These are phyloP conservation scores for Kodamaea ohmeri DNA, from an alignment of 1,139 yeast species.

Conservation along the genomic window DNA sequence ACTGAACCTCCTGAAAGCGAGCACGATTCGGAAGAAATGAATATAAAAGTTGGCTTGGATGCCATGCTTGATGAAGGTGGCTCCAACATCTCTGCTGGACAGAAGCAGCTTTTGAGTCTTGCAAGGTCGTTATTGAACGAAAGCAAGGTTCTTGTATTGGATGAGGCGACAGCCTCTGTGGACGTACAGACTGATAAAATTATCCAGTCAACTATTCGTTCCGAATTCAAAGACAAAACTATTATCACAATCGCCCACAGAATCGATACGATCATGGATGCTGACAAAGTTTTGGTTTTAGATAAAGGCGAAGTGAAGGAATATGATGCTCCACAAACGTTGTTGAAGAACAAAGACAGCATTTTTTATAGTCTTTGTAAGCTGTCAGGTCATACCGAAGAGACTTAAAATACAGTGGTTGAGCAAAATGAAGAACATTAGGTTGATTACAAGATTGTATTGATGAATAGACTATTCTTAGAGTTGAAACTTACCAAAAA, in stretches of 20 bases:
- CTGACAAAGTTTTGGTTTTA: constrained; percentile 33
- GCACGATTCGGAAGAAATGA: too few relatives aligned
- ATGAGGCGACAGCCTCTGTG: constrained; percentile 42
- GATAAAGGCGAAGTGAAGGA: constrained; percentile 33
- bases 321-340: constrained; percentile 29
- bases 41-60: too few relatives aligned
- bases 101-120: constrained; percentile 36
- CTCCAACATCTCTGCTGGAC: constrained; percentile 37
- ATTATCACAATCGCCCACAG: constrained; percentile 39
- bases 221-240: constrained; percentile 32
- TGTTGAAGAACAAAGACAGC: constrained; percentile 23
- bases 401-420: too few relatives aligned
- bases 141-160: constrained; percentile 33
- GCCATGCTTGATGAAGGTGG: constrained; percentile 32
- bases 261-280: constrained; percentile 35
- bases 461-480: too few relatives aligned
- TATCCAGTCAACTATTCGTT: constrained; percentile 33
- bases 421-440: too few relatives aligned
- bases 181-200: constrained; percentile 38
- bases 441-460: too few relatives aligned
- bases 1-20: too few relatives aligned
- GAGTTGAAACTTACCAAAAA: too few relatives aligned
- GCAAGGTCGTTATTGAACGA: constrained; percentile 36
- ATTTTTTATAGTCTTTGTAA: constrained; percentile 34
- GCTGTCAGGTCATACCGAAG: too few relatives aligned